Percentiles rank a stretch among this genome's conserved stretches.
These are phyloP conservation scores for Penicillium subrubescens DNA, from an alignment of 495 filamentous ascomycete genomes.

Conservation along the genomic window DNA sequence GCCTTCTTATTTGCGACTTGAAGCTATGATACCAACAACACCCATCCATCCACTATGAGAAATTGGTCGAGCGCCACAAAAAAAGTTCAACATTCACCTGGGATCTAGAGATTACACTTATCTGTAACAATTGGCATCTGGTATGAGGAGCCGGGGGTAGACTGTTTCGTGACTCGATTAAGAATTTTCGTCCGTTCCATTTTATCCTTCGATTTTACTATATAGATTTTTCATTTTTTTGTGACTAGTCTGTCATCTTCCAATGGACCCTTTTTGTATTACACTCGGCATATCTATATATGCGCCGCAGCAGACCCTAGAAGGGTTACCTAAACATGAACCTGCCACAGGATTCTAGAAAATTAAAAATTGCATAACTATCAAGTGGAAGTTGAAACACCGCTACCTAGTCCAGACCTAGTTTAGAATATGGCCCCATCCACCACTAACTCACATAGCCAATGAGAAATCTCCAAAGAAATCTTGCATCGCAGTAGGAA, in stretches of 20 bases:
- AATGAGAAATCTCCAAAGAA: conserved; percentile 47
- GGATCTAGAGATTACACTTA: conserved; percentile 18
- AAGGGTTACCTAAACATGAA: no score
- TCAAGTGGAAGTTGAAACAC: no score
- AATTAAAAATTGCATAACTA: no score
- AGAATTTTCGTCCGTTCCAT: neutral
- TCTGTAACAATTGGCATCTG: conserved; percentile 9
- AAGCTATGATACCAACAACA: conserved; percentile 37
- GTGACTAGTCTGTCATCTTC: neutral
- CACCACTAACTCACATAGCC: conserved; percentile 20
- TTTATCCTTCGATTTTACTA: neutral
- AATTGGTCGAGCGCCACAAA: conserved; percentile 14
- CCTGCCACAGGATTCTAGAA: no score
- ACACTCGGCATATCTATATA: no score
- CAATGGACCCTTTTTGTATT: no score
- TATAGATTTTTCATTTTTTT: neutral
- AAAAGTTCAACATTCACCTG: conserved; percentile 25
- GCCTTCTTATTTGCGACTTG: conserved; percentile 19
- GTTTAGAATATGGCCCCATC: no score
- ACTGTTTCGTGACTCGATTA: neutral
- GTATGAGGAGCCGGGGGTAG: conserved; percentile 1
- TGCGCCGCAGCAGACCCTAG: no score
- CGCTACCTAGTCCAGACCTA: no score
- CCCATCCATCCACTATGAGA: conserved; percentile 24
- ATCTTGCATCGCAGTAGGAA: conserved; percentile 50